Percentiles rank a stretch among this genome's conserved stretches.
Evolutionary conservation across 2,329 filamentous ascomycete genomes (phyloP).

Genomic region (Fusarium udum): DNA sequence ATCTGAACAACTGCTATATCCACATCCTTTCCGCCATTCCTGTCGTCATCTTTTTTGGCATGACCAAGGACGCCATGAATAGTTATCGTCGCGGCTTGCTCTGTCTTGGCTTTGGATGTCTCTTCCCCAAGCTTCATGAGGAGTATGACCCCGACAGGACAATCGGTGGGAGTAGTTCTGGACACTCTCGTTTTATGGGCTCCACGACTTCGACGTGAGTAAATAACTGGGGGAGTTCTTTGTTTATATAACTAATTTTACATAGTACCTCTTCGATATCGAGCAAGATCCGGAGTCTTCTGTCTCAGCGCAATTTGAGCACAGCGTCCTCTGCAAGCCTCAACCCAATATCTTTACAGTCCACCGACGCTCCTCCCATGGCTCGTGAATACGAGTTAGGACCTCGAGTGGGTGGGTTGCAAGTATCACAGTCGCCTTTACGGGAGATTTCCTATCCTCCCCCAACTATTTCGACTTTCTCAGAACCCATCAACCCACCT

Average conservation of each 20-base stretch:
- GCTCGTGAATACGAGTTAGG: conserved; percentile 22
- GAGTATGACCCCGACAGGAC: conserved; percentile 52
- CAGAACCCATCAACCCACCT: conserved; percentile 18
- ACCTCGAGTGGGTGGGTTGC: not conserved
- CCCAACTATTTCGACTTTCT: not conserved
- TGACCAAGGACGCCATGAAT: conserved; percentile 62
- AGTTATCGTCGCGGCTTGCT: conserved; percentile 56
- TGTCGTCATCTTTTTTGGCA: conserved; percentile 65
- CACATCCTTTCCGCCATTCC: conserved; percentile 57
- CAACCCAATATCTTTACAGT: not conserved
- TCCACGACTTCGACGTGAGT: conserved; percentile 39
- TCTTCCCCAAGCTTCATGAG: conserved; percentile 54
- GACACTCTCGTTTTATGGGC: conserved; percentile 35
- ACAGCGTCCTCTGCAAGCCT: conserved; percentile 23
- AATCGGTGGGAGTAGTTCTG: conserved; percentile 28
- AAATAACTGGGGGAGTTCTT: too few species aligned
- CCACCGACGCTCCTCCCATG: not conserved
- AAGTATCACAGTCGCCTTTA: not conserved
- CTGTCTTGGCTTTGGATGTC: conserved; percentile 52
- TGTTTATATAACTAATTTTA: not conserved
- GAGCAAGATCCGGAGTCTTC: conserved; percentile 35
- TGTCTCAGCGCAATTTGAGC: conserved; percentile 33
- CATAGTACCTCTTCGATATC: conserved; percentile 24
- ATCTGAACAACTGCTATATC: conserved; percentile 60
- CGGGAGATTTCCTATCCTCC: conserved; percentile 1